Evolutionary conservation across 345 rosid species (phyloP).

Genomic region (Schrenkiella parvula): DNA sequence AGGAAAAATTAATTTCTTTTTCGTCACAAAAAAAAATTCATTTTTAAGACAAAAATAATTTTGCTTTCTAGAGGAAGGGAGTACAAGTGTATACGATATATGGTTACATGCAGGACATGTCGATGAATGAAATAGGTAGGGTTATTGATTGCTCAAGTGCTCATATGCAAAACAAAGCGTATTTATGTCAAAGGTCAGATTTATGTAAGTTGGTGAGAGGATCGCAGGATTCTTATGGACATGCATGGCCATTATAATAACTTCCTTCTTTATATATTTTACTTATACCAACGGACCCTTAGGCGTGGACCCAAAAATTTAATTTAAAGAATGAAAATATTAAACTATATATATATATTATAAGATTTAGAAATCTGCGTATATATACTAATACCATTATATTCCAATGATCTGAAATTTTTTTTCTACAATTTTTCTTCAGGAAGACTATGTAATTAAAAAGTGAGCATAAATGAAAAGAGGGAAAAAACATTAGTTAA

Average conservation of each 20-base stretch:
- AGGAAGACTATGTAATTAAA: background rate
- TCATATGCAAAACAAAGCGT: slow-evolving; percentile 23
- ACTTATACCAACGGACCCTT: slow-evolving; percentile 14
- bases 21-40: background rate
- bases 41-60: background rate
- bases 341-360: background rate
- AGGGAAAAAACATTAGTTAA: background rate
- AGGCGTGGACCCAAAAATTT: slow-evolving; percentile 29
- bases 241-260: slow-evolving; percentile 30
- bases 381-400: background rate
- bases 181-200: slow-evolving; percentile 26
- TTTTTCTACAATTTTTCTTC: background rate
- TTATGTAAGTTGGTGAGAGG: slow-evolving; percentile 30
- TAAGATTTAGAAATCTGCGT: background rate
- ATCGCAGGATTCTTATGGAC: slow-evolving; percentile 37
- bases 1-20: background rate
- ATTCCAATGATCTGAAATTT: background rate
- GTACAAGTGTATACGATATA: slow-evolving; percentile 2
- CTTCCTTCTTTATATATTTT: slow-evolving; percentile 9
- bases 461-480: background rate
- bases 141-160: slow-evolving; percentile 24
- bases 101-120: slow-evolving; percentile 10
- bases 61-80: background rate
- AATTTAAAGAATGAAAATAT: no score
- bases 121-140: slow-evolving; percentile 12